Base-by-base conservation (phyloP, 164 flowering plant genomes). In the Tetracentron sinense region DNA sequence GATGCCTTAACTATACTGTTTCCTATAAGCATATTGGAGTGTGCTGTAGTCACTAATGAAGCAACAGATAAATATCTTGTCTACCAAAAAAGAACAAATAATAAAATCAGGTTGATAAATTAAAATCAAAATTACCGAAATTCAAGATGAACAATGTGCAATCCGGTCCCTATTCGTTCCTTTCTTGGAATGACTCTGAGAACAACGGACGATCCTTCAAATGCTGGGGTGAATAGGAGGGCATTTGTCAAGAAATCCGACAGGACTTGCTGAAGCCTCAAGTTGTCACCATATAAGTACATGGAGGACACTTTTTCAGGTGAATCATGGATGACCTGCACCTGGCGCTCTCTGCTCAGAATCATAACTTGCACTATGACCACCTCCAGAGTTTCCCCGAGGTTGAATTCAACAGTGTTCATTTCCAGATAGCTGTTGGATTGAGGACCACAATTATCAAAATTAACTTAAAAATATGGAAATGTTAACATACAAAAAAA, bases 191-290 rank as follows among this genome's bases (percentile, higher is more conserved):
- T 74, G 20, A 82, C 85, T 30, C 62, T 75, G 55, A 91, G 71
- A 20, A 65, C 50, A 62, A 86, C 75, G 5, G 83, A 78, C 4
- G 85, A 80, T 63, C 78, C 87, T 72, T 81, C 78, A 19, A 68
- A 73, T 60, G 80, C 71, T 4, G 86, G 82, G 38, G 85, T 73
- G 75, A 87, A 89, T 46, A 65, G 65, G 64, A 91, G 48, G 47
- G 86, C 80, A 61, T 81, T 87, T 12, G 75, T 59, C 72, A 91
- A 58, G 74, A 87, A 87, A 63, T 88, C 84, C 15, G 96, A 75
- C 30, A 91, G 84, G 38, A 81, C 83, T 77, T 88, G 96, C 66
- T 91, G 97, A 58, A 91, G 88, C 85, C 97, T 88, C 72, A 83
- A 49, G 57, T 74, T 78, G 70, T 91, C 97, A 1, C 97, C 97